Conservation (phyloP, 345 rosid species). For the Linum usitatissimum region DNA sequence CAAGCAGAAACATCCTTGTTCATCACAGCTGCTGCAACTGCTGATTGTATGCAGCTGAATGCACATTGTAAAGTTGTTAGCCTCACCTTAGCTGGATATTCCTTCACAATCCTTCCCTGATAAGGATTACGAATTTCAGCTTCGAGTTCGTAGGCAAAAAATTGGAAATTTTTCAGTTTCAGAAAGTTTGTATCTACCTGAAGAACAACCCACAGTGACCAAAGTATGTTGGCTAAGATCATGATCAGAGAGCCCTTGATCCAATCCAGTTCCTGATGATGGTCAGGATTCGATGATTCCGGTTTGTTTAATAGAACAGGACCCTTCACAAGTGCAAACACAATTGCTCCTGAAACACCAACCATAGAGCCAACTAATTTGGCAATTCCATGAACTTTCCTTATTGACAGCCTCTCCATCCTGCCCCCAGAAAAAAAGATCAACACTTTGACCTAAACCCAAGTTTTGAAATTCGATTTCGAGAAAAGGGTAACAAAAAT, state of each 20-base stretch:
- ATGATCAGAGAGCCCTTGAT: constrained; percentile 63
- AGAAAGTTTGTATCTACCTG: constrained; percentile 36
- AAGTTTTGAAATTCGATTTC: background rate
- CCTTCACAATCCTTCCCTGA: constrained; percentile 43
- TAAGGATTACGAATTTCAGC: background rate
- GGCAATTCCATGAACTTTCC: constrained; percentile 39
- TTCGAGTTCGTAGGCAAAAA: background rate
- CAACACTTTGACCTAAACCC: background rate
- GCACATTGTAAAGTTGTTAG: constrained; percentile 65
- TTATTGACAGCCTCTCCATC: constrained; percentile 30
- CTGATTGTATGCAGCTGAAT: constrained; percentile 68
- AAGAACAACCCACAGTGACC: constrained; percentile 75
- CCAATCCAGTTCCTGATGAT: constrained; percentile 20
- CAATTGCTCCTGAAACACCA: constrained; percentile 61
- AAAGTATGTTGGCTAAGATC: constrained; percentile 58
- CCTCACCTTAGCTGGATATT: constrained; percentile 59
- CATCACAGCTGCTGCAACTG: constrained; percentile 44
- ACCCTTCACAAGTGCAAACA: constrained; percentile 70
- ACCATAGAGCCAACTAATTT: constrained; percentile 57
- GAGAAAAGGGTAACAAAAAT: background rate
- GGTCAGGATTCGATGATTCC: background rate
- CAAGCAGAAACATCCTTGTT: constrained; percentile 54
- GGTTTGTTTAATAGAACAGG: constrained; percentile 30
- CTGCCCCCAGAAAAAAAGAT: constrained; percentile 12
- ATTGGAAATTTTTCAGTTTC: background rate